Evolutionary conservation across 1,284 basidiomycete genomes (phyloP).

Genomic region (Ceratobasidium papillatum): DNA sequence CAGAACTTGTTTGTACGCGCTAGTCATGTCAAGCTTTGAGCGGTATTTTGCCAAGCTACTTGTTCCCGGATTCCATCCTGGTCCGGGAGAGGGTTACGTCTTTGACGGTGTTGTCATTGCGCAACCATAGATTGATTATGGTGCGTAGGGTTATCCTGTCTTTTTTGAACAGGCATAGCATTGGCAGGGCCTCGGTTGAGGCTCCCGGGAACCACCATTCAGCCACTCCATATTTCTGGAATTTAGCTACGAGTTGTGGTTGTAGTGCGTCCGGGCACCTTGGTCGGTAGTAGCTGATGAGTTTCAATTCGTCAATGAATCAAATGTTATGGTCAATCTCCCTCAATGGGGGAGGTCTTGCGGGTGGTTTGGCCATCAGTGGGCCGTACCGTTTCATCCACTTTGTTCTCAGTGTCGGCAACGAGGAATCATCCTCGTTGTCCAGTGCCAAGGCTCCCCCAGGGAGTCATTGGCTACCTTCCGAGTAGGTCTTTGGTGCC

Average conservation of each 20-base stretch:
- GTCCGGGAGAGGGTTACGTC: slow-evolving; percentile 55
- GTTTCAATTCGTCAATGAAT: slow-evolving; percentile 18
- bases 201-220: slow-evolving; percentile 50
- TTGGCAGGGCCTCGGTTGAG: slow-evolving; percentile 50
- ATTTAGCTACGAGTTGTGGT: slow-evolving; percentile 47
- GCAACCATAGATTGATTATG: slow-evolving; percentile 55
- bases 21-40: slow-evolving; percentile 51
- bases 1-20: slow-evolving; percentile 53
- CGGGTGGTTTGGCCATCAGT: background rate
- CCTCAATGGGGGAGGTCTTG: slow-evolving; percentile 1
- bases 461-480: no score
- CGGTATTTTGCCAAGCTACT: slow-evolving; percentile 47
- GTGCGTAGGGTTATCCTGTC: slow-evolving; percentile 40
- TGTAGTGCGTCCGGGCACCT: slow-evolving; percentile 23
- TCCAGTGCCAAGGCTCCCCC: no score
- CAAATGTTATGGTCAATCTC: slow-evolving; percentile 36
- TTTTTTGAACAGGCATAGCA: slow-evolving; percentile 54
- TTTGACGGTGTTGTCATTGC: slow-evolving; percentile 54
- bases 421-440: background rate
- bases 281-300: background rate
- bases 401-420: background rate
- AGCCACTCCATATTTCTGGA: slow-evolving; percentile 34
- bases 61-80: slow-evolving; percentile 50
- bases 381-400: no score
- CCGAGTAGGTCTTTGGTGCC: no score